These are phyloP conservation scores for Trametes sp. DNA, from an alignment of 1,284 basidiomycete species.

Conservation along the genomic window DNA sequence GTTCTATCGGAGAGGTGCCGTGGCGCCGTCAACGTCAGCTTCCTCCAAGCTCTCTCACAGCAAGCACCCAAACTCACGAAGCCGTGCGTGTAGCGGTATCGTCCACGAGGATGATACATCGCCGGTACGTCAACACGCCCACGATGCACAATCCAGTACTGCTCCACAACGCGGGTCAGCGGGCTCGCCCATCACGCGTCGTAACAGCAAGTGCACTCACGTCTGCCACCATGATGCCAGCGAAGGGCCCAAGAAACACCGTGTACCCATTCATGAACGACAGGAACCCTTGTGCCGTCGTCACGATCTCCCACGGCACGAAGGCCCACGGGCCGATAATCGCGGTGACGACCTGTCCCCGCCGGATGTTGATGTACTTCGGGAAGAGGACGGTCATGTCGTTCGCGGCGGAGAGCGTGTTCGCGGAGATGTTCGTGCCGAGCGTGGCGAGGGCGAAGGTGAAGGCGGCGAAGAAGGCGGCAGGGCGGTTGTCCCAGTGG, in stretches of 20 bases:
- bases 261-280: conserved; percentile 75
- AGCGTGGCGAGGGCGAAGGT: conserved; percentile 73
- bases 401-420: conserved; percentile 81
- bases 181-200: neutral
- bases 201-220: conserved; percentile 48
- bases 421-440: conserved; percentile 80
- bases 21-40: neutral
- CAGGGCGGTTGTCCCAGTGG: conserved; percentile 78
- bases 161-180: neutral
- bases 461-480: conserved; percentile 79
- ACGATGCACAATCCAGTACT: conserved; percentile 74
- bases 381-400: conserved; percentile 76
- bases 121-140: conserved; percentile 72
- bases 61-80: conserved; percentile 53
- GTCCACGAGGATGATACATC: conserved; percentile 72
- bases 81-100: conserved; percentile 70
- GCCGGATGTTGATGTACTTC: conserved; percentile 77
- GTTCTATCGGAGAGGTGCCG: conserved; percentile 59
- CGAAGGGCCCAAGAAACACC: conserved; percentile 77
- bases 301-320: conserved; percentile 62
- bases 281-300: conserved; percentile 57
- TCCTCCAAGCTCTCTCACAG: neutral
- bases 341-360: conserved; percentile 78
- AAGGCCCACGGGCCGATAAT: conserved; percentile 73
- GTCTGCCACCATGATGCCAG: conserved; percentile 75